Base-by-base conservation (phyloP, 2,329 filamentous ascomycete species). In the Nannizzia gypsea region DNA sequence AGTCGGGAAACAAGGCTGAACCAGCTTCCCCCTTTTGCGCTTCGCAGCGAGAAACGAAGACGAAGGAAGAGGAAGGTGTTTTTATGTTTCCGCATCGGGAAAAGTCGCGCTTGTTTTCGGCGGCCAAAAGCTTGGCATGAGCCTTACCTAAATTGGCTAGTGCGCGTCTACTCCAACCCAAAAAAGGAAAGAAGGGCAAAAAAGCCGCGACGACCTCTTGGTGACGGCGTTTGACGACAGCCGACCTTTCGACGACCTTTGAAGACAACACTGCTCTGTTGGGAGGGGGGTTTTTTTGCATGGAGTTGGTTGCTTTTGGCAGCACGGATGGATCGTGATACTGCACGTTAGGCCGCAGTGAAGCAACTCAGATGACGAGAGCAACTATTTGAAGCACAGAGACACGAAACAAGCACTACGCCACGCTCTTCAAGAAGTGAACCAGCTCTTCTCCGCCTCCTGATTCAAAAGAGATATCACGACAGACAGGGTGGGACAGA, bases 1-100 rank as follows among this genome's bases (percentile, higher is more conserved):
- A 36, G 31, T 36, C 42, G 42, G 22, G 17, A 24, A 11, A 20
- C 48, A 13, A n/a, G n/a, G 26, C 11, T 26, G 4, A n/a, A n/a
- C 11, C 26, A n/a, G 13, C 31, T 52, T 31, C 48, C 22, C 26
- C 22, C 22, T 28, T 52, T 26, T 26, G 44, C 44, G 44, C 44
- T 15, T 13, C 17, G 1, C 22, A 13, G 44, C 44, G 44, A 50
- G n/a, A 42, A 8, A 42, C 13, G n/a, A 42, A 42, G n/a, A 42
- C 15, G 31, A 36, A 36, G 31, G 31, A 36, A 11, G 40, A 15
- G 3, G 9, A 24, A 46, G 24, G n/a, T 52, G 48, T 52, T 52
- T 52, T 26, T 26, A 52, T 52, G 48, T 52, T 52, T 52, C 48
- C 48, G 48, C 48, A 52, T 52, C 26, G 22, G 48, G 48, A 15